phyloP scores from a whole-genome alignment of 2,329 filamentous ascomycete species.

The Aspergillus sojae region DNA sequence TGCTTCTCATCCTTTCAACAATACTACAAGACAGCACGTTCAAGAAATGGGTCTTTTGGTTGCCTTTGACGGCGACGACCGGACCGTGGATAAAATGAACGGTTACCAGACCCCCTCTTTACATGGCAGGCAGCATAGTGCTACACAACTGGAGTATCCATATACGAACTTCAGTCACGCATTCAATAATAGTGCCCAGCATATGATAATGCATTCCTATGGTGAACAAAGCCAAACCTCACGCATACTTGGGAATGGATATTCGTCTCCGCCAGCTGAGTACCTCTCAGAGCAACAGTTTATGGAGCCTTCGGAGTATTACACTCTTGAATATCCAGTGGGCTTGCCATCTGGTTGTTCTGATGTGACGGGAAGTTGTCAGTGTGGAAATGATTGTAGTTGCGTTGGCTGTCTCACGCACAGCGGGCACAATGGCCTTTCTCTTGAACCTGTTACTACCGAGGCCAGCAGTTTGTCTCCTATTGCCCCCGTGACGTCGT shows the following conservation, averaged over 20 bases:
- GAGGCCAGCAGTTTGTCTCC: slow-evolving; percentile 5
- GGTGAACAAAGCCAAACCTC: slow-evolving; percentile 22
- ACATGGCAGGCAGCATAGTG: slow-evolving; percentile 16
- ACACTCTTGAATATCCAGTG: slow-evolving; percentile 46
- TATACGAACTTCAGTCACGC: slow-evolving; percentile 20
- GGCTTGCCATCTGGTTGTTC: slow-evolving; percentile 45
- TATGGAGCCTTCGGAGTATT: slow-evolving; percentile 47
- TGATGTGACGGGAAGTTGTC: slow-evolving; percentile 53
- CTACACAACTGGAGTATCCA: slow-evolving; percentile 23
- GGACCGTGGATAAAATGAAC: slow-evolving; percentile 22
- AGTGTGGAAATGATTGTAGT: slow-evolving; percentile 55
- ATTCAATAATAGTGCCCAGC: slow-evolving; percentile 17
- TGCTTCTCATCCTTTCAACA: slow-evolving; percentile 50
- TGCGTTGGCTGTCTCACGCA: slow-evolving; percentile 58
- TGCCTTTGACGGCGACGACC: slow-evolving; percentile 35
- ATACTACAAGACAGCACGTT: slow-evolving; percentile 48
- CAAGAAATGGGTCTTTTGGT: slow-evolving; percentile 50
- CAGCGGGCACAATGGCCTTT: slow-evolving; percentile 51
- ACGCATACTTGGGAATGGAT: slow-evolving; percentile 23
- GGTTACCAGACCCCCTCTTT: slow-evolving; percentile 26
- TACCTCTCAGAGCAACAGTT: slow-evolving; percentile 30
- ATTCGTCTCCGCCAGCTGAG: slow-evolving; percentile 29
- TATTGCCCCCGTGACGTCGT: slow-evolving; percentile 5
- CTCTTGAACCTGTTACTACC: slow-evolving; percentile 30
- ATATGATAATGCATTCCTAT: slow-evolving; percentile 24